Conservation (phyloP, 176 grass and related monocot genomes). For the Oryza coarctata region DNA sequence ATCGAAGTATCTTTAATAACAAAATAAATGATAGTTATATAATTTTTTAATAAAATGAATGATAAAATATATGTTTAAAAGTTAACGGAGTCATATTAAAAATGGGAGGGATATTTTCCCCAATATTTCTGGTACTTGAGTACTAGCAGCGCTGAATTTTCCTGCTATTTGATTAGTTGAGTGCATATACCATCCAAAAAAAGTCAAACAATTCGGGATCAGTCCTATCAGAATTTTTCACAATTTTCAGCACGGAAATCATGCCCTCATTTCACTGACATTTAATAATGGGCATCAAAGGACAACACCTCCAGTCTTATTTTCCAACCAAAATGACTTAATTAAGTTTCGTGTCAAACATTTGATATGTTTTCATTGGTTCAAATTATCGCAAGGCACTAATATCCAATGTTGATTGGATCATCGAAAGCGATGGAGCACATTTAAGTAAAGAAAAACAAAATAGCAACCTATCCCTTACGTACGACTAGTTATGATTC, state of each 20-base stretch:
- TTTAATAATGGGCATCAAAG: not conserved
- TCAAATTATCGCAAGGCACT: not conserved
- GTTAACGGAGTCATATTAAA: too few relatives aligned
- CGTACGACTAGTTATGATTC: constrained; percentile 12
- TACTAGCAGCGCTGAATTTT: constrained; percentile 3
- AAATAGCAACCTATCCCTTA: constrained; percentile 1
- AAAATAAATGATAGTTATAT: too few relatives aligned
- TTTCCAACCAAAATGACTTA: not conserved
- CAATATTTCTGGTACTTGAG: not conserved
- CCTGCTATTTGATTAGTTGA: not conserved
- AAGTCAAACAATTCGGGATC: not conserved
- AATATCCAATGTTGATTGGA: not conserved
- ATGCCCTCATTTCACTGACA: not conserved
- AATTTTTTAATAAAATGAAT: too few relatives aligned
- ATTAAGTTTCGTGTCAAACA: not conserved
- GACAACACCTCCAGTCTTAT: not conserved
- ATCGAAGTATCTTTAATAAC: too few relatives aligned
- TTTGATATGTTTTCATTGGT: not conserved
- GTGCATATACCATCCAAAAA: not conserved
- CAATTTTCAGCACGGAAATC: not conserved
- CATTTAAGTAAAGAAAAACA: not conserved
- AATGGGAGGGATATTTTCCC: not conserved
- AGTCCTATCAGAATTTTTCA: not conserved
- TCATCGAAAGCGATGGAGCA: constrained; percentile 6
- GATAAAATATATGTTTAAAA: too few relatives aligned